These are phyloP conservation scores for Angomonas desouzai DNA, from an alignment of 208 protist species.

Conservation along the genomic window DNA sequence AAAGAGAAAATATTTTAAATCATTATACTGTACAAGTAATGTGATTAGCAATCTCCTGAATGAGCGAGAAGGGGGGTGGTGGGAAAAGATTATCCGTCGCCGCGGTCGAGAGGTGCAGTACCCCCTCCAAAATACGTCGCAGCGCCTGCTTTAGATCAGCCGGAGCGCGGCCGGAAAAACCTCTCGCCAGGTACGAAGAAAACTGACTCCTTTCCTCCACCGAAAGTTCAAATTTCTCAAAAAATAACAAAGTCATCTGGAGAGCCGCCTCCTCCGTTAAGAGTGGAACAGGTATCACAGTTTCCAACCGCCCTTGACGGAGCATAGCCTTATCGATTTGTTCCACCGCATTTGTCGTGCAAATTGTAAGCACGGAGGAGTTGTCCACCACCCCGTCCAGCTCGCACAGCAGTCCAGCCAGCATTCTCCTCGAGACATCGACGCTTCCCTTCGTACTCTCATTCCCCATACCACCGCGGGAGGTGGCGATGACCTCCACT, in stretches of 20 bases:
- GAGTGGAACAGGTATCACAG: constrained; percentile 57
- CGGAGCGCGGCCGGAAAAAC: constrained; percentile 41
- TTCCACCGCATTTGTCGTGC: constrained; percentile 67
- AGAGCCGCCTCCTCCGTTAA: constrained; percentile 38
- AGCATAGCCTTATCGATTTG: constrained; percentile 94
- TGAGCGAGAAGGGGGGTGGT: not conserved
- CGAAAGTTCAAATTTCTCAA: constrained; percentile 35
- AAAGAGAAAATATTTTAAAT: constrained; percentile 12
- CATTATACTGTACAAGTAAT: constrained; percentile 1
- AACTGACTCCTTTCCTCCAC: constrained; percentile 9
- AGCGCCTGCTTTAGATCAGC: constrained; percentile 51
- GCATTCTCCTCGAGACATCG: constrained; percentile 78
- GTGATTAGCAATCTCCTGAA: not conserved
- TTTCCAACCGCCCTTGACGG: constrained; percentile 93
- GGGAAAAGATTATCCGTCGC: not conserved
- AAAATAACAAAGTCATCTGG: constrained; percentile 55
- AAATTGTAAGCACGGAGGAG: constrained; percentile 90
- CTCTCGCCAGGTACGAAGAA: constrained; percentile 23
- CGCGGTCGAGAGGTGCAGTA: constrained; percentile 1
- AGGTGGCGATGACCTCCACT: constrained; percentile 73
- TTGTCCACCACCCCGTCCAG: constrained; percentile 94
- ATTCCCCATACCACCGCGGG: constrained; percentile 28
- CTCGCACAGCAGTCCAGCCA: constrained; percentile 96
- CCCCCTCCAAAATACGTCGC: constrained; percentile 53
- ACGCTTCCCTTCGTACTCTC: constrained; percentile 20